These are phyloP conservation scores for Tremella fuciformis DNA, from an alignment of 768 basidiomycete genomes.

Conservation along the genomic window DNA sequence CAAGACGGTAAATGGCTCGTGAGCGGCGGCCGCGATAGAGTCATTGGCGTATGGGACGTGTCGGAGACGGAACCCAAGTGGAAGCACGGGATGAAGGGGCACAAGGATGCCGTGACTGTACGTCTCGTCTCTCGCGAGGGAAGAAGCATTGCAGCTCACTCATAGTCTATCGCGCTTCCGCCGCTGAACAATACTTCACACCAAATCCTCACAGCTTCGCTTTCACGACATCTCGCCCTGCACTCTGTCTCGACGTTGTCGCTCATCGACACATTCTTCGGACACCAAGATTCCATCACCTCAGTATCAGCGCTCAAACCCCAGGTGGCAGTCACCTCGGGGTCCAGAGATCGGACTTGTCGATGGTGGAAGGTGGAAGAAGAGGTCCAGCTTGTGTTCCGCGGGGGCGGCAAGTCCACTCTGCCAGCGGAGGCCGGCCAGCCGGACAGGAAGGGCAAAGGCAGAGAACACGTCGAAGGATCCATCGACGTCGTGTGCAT, in stretches of 20 bases:
- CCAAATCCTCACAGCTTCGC: constrained; percentile 70
- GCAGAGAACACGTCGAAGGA: constrained; percentile 71
- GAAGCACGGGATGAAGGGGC: constrained; percentile 77
- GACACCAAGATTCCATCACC: constrained; percentile 86
- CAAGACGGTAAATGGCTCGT: constrained; percentile 79
- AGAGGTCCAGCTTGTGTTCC: constrained; percentile 90
- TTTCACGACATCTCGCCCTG: constrained; percentile 68
- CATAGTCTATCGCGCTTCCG: constrained; percentile 66
- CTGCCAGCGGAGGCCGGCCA: constrained; percentile 52
- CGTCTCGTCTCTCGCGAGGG: constrained; percentile 58
- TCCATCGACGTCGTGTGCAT: constrained; percentile 88
- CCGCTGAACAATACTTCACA: constrained; percentile 64
- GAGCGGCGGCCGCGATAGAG: constrained; percentile 79
- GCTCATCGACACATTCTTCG: constrained; percentile 93
- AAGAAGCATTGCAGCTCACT: constrained; percentile 19
- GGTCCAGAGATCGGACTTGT: constrained; percentile 83
- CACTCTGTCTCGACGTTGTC: constrained; percentile 65
- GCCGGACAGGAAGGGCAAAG: constrained; percentile 51
- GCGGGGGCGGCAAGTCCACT: constrained; percentile 87
- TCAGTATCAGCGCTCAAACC: constrained; percentile 74
- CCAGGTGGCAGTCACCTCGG: constrained; percentile 81
- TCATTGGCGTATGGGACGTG: constrained; percentile 80
- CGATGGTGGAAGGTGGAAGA: constrained; percentile 96
- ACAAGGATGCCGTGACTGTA: constrained; percentile 67
- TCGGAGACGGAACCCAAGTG: constrained; percentile 60